Evolutionary conservation across 352 stramenopile genomes (phyloP), one percentile per base, ranked within the genome.

Genomic region (Ophiocytium majus): DNA sequence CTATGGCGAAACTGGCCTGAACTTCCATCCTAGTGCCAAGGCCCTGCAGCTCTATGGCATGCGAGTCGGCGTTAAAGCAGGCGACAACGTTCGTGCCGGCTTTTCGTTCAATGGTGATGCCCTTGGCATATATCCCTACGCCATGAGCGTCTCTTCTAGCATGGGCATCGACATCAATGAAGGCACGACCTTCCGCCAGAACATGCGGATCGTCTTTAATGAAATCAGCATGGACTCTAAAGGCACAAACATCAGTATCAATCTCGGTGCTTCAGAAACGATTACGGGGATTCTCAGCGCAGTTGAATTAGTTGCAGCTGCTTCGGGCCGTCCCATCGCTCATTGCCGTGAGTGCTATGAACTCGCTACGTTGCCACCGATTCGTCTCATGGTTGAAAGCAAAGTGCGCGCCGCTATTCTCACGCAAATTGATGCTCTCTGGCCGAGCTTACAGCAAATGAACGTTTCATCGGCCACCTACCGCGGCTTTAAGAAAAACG

Each of bases 121-220:
- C 23, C 23, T 23, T 28, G 57, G 57, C 57, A 71, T 71, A 23
- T 71, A 71, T 28, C 57, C 57, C 23, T 23, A 71, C 57, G 28
- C 23, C 19, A 71, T 71, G 23, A 71, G 28, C 19, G 23, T 71
- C 57, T 23, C 57, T 23, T 71, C 57, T 28, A 71, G 57, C 23
- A 71, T 71, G 57, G 57, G 57, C 23, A 71, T 28, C 57, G 57
- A 71, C 57, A 71, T 71, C 57, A 71, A 71, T 28, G 19, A 71
- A 28, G 57, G 57, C 23, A 71, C 57, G 28, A 28, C 23, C 23
- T 71, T 23, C 19, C 57, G 57, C 57, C 19, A 23, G 19, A 23
- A 23, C 57, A 71, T 23, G 57, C 57, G 57, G 19, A 23, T 71
- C 57, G 28, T 71, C 57, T 23, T 71, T 23, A 71, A 71, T 28